Conservation (phyloP, 306 rosid species). For the Mucuna pruriens region DNA sequence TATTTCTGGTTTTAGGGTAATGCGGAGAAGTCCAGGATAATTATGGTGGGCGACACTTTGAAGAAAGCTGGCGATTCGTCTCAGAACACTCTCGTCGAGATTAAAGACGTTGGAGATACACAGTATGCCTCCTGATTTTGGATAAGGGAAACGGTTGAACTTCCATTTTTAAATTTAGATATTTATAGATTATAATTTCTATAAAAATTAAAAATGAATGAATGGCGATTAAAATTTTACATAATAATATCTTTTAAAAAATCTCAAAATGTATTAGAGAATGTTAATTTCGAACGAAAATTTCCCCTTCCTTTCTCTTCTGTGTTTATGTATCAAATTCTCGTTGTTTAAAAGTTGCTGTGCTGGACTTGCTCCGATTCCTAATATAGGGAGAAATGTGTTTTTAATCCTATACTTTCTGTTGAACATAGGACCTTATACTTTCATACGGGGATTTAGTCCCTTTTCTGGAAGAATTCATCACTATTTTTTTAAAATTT, state of each 20-base stretch:
- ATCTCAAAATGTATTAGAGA: neutral
- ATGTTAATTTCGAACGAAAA: neutral
- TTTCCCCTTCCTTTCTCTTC: neutral
- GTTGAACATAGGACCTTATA: no score
- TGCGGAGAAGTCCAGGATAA: constrained; percentile 90
- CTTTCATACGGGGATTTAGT: no score
- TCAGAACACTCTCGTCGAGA: constrained; percentile 59
- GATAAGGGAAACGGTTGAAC: neutral
- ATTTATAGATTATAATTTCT: neutral
- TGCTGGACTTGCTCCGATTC: neutral
- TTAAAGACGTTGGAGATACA: constrained; percentile 63
- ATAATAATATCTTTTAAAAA: neutral
- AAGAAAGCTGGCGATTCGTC: constrained; percentile 79
- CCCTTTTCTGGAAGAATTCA: no score
- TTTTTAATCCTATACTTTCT: no score
- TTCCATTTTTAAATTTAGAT: neutral
- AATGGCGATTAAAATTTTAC: neutral
- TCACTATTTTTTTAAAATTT: no score
- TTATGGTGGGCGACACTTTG: constrained; percentile 94
- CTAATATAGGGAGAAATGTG: no score
- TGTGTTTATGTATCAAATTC: neutral
- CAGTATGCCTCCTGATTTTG: constrained; percentile 54
- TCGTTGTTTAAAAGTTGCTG: neutral
- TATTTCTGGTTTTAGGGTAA: constrained; percentile 58
- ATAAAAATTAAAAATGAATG: neutral